Conservation (phyloP, 345 rosid genomes). For the Litchi chinensis region DNA sequence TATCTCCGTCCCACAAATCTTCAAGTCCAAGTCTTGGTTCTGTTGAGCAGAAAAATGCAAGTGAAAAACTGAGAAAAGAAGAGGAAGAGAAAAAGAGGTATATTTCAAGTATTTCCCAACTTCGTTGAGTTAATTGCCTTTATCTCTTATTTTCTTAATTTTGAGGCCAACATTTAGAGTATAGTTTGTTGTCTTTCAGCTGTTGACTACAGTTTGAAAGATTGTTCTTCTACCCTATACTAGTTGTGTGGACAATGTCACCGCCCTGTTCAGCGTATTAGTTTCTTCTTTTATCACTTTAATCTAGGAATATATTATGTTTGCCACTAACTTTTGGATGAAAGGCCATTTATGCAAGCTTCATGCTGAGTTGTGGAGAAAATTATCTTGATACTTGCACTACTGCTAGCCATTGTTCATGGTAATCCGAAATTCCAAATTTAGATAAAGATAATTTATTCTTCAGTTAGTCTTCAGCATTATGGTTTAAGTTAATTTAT, state of each 20-base stretch:
- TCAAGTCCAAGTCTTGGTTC: slow-evolving; percentile 64
- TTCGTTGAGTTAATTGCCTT: background rate
- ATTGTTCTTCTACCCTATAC: background rate
- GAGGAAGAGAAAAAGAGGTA: slow-evolving; percentile 96
- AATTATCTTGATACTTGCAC: background rate
- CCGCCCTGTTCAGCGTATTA: background rate
- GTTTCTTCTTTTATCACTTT: background rate
- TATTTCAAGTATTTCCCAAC: slow-evolving; percentile 18
- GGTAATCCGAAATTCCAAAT: slow-evolving; percentile 7
- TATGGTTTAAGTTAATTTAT: background rate
- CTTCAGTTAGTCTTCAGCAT: slow-evolving; percentile 8
- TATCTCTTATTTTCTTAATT: slow-evolving; percentile 8
- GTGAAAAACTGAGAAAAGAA: slow-evolving; percentile 72
- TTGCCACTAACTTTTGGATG: slow-evolving; percentile 4
- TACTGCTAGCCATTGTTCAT: background rate
- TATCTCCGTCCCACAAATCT: slow-evolving; percentile 63
- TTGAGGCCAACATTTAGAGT: slow-evolving; percentile 4
- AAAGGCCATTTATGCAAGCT: background rate
- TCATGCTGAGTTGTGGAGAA: slow-evolving; percentile 4
- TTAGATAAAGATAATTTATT: slow-evolving; percentile 6
- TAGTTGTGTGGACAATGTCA: background rate
- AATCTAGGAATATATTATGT: background rate
- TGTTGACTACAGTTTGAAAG: background rate
- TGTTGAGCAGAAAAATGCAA: slow-evolving; percentile 62
- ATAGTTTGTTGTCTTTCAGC: background rate